A percentile compares a stretch with the other conserved stretches of the same genome.
Evolutionary conservation across 2,329 filamentous ascomycete genomes (phyloP).

Genomic region (Amauroascus verrucosus): DNA sequence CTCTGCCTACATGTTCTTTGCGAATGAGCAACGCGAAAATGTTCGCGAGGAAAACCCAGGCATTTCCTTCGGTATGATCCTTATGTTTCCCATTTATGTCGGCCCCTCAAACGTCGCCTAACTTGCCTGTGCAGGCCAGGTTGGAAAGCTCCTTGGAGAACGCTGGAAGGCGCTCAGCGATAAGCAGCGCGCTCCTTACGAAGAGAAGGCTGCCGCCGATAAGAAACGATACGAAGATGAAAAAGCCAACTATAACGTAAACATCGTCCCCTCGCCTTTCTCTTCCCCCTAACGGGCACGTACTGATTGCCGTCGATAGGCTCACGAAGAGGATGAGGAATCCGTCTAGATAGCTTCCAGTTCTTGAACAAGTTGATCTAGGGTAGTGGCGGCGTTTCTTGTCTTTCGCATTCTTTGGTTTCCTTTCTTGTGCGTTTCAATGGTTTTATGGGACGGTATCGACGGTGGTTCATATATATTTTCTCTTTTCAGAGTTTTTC

Average conservation of each 20-base stretch:
- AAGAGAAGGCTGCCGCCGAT: slow-evolving; percentile 90
- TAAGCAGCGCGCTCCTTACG: slow-evolving; percentile 85
- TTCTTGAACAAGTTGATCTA: slow-evolving; percentile 2
- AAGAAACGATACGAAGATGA: slow-evolving; percentile 99
- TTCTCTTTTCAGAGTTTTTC: slow-evolving; percentile 2
- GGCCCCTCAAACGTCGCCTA: background rate
- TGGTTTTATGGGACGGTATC: slow-evolving; percentile 13
- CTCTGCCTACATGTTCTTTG: slow-evolving; percentile 99
- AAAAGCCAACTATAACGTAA: slow-evolving; percentile 87
- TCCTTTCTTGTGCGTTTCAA: slow-evolving; percentile 1
- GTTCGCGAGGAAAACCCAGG: slow-evolving; percentile 97
- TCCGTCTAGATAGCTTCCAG: slow-evolving; percentile 13
- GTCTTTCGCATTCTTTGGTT: slow-evolving; percentile 9
- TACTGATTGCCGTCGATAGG: slow-evolving; percentile 6
- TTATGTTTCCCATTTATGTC: background rate
- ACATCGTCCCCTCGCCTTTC: slow-evolving; percentile 25
- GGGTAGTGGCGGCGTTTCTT: slow-evolving; percentile 10
- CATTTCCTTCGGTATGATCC: slow-evolving; percentile 70
- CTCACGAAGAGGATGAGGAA: slow-evolving; percentile 18
- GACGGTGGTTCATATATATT: slow-evolving; percentile 13
- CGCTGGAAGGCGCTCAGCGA: slow-evolving; percentile 95
- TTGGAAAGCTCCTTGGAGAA: slow-evolving; percentile 96
- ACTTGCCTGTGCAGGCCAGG: slow-evolving; percentile 55
- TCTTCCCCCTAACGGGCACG: background rate
- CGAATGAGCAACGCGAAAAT: slow-evolving; percentile 97